Percentiles rank a stretch among this genome's conserved stretches.
Evolutionary conservation across 2,329 filamentous ascomycete species (phyloP).

Genomic region (Stemphylium beticola): DNA sequence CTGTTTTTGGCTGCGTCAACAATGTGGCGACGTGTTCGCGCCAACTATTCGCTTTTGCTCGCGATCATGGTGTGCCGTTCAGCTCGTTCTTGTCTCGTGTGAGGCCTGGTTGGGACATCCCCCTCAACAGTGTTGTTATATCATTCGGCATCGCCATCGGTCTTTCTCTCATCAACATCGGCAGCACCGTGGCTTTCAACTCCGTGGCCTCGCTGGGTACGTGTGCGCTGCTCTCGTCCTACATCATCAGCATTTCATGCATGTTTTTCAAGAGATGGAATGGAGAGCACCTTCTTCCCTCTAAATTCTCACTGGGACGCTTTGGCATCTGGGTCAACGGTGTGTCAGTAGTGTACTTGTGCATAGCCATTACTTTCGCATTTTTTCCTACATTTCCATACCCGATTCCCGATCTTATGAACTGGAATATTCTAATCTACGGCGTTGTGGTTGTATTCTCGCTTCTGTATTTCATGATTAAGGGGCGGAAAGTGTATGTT

Average conservation of each 20-base stretch:
- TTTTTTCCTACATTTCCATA: slow-evolving; percentile 52
- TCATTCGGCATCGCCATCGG: slow-evolving; percentile 49
- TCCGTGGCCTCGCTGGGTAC: slow-evolving; percentile 32
- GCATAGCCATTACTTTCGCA: slow-evolving; percentile 51
- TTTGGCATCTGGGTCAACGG: slow-evolving; percentile 54
- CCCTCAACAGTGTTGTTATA: slow-evolving; percentile 54
- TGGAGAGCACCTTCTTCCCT: slow-evolving; percentile 51
- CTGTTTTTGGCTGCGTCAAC: slow-evolving; percentile 34
- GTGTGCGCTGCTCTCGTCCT: slow-evolving; percentile 32
- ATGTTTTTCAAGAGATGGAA: slow-evolving; percentile 54
- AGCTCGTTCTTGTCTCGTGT: slow-evolving; percentile 20
- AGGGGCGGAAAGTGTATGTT: slow-evolving; percentile 51
- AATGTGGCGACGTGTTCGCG: slow-evolving; percentile 38
- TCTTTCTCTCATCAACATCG: slow-evolving; percentile 58
- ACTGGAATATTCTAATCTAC: slow-evolving; percentile 57
- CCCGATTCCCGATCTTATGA: slow-evolving; percentile 50
- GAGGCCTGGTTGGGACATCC: slow-evolving; percentile 35
- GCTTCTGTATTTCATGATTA: slow-evolving; percentile 32
- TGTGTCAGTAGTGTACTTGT: slow-evolving; percentile 49
- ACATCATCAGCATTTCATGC: slow-evolving; percentile 54
- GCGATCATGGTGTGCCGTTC: slow-evolving; percentile 32
- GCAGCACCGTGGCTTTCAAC: slow-evolving; percentile 47
- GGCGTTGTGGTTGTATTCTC: slow-evolving; percentile 53
- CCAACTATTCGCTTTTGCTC: slow-evolving; percentile 44
- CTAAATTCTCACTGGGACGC: slow-evolving; percentile 55